Evolutionary conservation across 176 grass and related monocot genomes (phyloP).

Genomic region (Thinopyrum elongatum): DNA sequence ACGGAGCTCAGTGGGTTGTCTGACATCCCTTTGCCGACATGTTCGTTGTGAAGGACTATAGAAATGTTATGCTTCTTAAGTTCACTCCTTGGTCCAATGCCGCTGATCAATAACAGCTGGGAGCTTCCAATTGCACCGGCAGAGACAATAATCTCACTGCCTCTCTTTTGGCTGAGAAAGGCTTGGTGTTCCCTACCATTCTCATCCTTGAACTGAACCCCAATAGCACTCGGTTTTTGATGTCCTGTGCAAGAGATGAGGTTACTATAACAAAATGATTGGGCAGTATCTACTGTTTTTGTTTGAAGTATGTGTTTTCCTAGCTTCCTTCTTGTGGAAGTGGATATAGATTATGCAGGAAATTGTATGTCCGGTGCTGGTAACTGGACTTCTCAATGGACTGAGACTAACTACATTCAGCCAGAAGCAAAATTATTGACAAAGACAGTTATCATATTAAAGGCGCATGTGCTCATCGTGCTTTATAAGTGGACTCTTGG

Average conservation of each 20-base stretch:
- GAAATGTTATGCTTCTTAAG: conserved; percentile 60
- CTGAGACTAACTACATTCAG: not conserved
- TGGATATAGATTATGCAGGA: not conserved
- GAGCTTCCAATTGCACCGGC: conserved; percentile 82
- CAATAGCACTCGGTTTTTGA: conserved; percentile 57
- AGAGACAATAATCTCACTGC: conserved; percentile 73
- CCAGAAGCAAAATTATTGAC: not conserved
- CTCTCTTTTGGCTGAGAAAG: conserved; percentile 39
- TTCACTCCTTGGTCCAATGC: conserved; percentile 72
- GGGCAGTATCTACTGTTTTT: not conserved
- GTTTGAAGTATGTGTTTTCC: not conserved
- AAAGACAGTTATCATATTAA: not conserved
- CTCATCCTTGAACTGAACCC: conserved; percentile 86
- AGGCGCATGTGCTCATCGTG: not conserved
- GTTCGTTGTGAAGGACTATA: conserved; percentile 48
- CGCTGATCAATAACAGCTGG: conserved; percentile 82
- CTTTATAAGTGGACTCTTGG: not conserved
- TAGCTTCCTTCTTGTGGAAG: not conserved
- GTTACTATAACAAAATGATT: conserved; percentile 25
- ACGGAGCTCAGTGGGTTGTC: conserved; percentile 91
- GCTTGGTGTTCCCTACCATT: conserved; percentile 52
- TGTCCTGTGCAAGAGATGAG: conserved; percentile 46
- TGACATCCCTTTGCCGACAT: conserved; percentile 82
- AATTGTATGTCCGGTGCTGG: not conserved
- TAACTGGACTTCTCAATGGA: not conserved